Evolutionary conservation across 108 stramenopile species (phyloP), one percentile per base, ranked within the genome.

Genomic region (Nitzschia palea): DNA sequence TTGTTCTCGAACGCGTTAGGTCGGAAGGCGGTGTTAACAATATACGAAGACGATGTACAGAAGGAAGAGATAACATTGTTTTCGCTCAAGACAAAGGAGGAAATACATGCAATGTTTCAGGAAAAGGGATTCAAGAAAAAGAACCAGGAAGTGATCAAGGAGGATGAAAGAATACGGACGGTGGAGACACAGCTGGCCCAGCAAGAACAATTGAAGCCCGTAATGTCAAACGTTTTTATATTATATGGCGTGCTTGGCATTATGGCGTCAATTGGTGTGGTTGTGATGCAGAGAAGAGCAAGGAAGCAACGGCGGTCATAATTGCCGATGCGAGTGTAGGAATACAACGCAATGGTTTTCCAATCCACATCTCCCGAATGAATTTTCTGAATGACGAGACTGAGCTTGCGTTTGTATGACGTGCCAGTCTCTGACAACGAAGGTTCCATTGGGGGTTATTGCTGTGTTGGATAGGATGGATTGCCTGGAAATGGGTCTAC

Each of bases 31-130:
- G 42, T 55, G 27, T 30, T 71, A 29, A 62, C 61, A 10, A 55
- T 71, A 20, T 55, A 48, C 28, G 65, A 67, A 23, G 73, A 74
- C 26, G 56, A 44, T 23, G 53, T 17, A 20, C 43, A 65, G 44
- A 29, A 44, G 26, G 84, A 87, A 68, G 33, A 71, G 25, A 57
- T 87, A 36, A 59, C 58, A n/a, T 58, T 87, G 54, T 80, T 71
- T 59, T 72, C 78, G 43, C 79, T 85, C 30, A 53, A 73, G 52
- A 82, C 83, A 4, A 80, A 78, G 61, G 81, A 80, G 45, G 84
- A 87, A 57, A 80, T 87, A 74, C 81, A 84, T 59, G 53, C 59
- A 20, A 32, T 83, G 23, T 83, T 87, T 75, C 48, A 83, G 9
- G 80, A 85, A 23, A 85, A 87, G 55, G 86, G 83, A 53, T 84